Base-by-base conservation (phyloP, 208 protist species). In the Acanthamoeba polyphaga region DNA sequence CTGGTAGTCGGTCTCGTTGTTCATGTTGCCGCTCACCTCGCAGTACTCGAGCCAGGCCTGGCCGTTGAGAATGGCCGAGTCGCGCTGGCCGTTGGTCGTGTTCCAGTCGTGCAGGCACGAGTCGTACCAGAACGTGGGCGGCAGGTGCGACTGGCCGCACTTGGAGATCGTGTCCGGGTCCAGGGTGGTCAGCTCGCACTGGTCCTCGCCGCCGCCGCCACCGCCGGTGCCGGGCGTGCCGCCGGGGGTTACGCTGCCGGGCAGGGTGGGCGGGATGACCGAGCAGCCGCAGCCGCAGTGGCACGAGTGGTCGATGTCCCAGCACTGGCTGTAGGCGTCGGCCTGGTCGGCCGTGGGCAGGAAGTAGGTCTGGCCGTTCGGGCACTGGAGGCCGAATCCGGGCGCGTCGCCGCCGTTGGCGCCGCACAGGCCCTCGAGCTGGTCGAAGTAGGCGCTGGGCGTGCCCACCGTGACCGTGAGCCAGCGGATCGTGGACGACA, bases 41-140 rank as follows among this genome's bases (percentile, higher is more conserved):
- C 84, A 91, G 58, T 72, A 72, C 29, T 91, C 84, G 84, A 91
- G 32, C 53, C 53, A 70, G 34, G 84, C 84, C 46, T 91, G 84
- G 55, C 58, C 53, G 84, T 34, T 46, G 32, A 91, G 62, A 12
- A 91, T 70, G 22, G 62, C 55, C 13, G 38, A 34, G 19, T 91
- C 84, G 32, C 24, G 13, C 58, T 46, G 34, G 84, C 84, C 84
- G 29, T 27, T 15, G 34, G 84, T 72, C 19, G 53, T 34, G 58
- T 72, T 70, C 15, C 55, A 91, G 84, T 91, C 84, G 13, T 91
- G 29, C 53, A 91, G 29, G 53, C 84, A 91, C 27, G 84, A n/a
- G 2, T 91, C 84, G 53, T 91, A 91, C 53, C 62, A 91, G 84
- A 91, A 91, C 29, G 84, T 72, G 19, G 84, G 62, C 15, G 84